These are phyloP conservation scores for Sporothrix mexicana DNA, from an alignment of 2,329 filamentous ascomycete species.

Conservation along the genomic window DNA sequence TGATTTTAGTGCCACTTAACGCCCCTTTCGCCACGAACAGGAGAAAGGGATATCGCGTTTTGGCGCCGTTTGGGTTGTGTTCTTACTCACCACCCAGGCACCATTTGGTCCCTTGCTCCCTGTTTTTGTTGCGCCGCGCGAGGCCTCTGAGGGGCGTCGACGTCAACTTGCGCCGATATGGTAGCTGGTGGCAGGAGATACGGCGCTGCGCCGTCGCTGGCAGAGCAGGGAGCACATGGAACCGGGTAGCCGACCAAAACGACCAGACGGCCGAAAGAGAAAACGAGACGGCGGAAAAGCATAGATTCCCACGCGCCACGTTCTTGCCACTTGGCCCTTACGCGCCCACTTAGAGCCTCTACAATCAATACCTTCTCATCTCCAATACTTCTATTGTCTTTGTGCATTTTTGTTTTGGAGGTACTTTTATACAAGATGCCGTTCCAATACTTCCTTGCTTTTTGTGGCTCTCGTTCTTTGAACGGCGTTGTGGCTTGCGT, in stretches of 20 bases:
- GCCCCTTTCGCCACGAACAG: not conserved
- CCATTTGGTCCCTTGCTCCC: not conserved
- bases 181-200: not conserved
- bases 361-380: not conserved
- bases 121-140: not conserved
- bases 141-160: slow-evolving; percentile 8
- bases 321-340: not conserved
- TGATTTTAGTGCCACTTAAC: not conserved
- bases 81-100: slow-evolving; percentile 19
- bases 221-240: not conserved
- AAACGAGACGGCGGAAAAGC: not conserved
- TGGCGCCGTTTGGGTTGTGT: not conserved
- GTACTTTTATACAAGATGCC: not conserved
- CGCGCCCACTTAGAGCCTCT: not conserved
- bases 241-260: not conserved
- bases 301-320: not conserved
- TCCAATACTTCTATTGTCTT: not conserved
- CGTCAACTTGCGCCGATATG: not conserved
- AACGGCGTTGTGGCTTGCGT: not conserved
- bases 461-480: slow-evolving; percentile 4
- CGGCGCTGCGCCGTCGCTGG: not conserved
- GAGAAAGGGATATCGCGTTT: not conserved
- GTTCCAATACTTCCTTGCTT: not conserved
- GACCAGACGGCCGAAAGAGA: no score
- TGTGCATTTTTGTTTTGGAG: not conserved